Conservation (phyloP, 2,329 filamentous ascomycete species). For the Claviceps purpurea region DNA sequence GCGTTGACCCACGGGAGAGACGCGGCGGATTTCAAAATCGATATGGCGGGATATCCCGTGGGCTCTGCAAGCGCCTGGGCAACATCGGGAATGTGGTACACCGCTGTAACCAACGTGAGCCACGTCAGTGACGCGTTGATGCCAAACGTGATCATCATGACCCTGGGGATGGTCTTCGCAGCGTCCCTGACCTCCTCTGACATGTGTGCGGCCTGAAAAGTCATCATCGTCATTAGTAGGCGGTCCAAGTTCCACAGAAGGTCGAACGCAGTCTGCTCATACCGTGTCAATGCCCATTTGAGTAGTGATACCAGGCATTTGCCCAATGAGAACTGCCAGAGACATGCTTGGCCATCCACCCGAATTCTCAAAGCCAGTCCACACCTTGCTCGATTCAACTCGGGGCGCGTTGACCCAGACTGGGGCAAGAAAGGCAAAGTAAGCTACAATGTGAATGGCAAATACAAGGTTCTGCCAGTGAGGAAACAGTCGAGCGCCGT, state of each 20-base stretch:
- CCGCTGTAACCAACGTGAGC: slow-evolving; percentile 2
- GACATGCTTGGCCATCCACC: slow-evolving; percentile 8
- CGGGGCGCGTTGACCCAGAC: slow-evolving; percentile 8
- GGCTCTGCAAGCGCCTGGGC: slow-evolving; percentile 1
- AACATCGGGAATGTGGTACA: slow-evolving; percentile 6
- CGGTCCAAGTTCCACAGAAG: background rate
- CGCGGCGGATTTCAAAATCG: slow-evolving; percentile 4
- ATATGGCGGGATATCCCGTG: slow-evolving; percentile 6
- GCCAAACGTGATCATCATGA: slow-evolving; percentile 5
- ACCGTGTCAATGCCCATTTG: slow-evolving; percentile 8
- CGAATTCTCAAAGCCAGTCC: slow-evolving; percentile 6
- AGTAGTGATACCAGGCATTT: slow-evolving; percentile 6
- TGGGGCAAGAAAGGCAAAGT: slow-evolving; percentile 7
- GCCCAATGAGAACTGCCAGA: slow-evolving; percentile 8
- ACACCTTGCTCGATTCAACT: slow-evolving; percentile 6
- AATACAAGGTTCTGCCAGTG: slow-evolving; percentile 8
- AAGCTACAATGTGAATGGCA: slow-evolving; percentile 7
- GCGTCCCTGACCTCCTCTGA: slow-evolving; percentile 9
- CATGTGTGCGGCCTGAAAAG: slow-evolving; percentile 5
- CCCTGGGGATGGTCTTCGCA: slow-evolving; percentile 5
- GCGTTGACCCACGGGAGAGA: slow-evolving; percentile 6
- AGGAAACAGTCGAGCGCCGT: slow-evolving; percentile 6
- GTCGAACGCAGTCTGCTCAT: background rate
- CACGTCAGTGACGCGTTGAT: background rate
- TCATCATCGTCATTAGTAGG: background rate